A percentile compares a stretch with the other conserved stretches of the same genome.
Evolutionary conservation across 202 grass and related monocot species (phyloP).

Genomic region (Cymbopogon flexuosus): DNA sequence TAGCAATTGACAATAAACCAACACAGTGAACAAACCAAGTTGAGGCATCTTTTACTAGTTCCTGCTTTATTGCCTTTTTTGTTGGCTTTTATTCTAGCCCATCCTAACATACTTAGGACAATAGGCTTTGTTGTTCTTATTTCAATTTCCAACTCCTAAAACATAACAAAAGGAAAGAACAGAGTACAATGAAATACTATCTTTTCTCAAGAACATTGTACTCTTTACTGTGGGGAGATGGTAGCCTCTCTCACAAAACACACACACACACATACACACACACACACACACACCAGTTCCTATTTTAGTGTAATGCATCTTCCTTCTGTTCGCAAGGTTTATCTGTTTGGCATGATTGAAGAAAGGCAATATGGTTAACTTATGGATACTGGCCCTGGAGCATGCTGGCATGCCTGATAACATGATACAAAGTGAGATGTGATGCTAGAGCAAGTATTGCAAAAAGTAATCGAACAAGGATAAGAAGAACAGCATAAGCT

Average conservation of each 20-base stretch:
- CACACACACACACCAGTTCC: background rate
- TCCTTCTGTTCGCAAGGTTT: constrained; percentile 14
- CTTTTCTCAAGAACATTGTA: background rate
- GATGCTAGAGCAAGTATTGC: constrained; percentile 22
- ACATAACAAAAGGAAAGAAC: background rate
- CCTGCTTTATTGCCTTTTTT: background rate
- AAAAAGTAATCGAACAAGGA: constrained; percentile 14
- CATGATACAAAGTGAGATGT: background rate
- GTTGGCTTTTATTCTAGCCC: background rate
- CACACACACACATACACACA: too few species aligned
- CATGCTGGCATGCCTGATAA: constrained; percentile 8
- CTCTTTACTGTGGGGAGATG: background rate
- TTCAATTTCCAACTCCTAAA: background rate
- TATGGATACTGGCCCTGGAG: constrained; percentile 7
- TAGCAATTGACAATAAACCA: background rate
- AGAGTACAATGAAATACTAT: background rate
- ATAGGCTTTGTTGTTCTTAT: background rate
- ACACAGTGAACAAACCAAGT: background rate
- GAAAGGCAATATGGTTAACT: background rate
- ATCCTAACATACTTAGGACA: background rate
- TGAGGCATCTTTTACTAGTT: background rate
- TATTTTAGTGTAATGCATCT: constrained; percentile 13
- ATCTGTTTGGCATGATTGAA: constrained; percentile 1
- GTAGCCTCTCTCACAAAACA: background rate
- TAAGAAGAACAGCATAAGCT: constrained; percentile 13